A percentile compares a stretch with the other conserved stretches of the same genome.
Evolutionary conservation across 176 grass and related monocot genomes (phyloP).

Genomic region (Chrysopogon serrulatus): DNA sequence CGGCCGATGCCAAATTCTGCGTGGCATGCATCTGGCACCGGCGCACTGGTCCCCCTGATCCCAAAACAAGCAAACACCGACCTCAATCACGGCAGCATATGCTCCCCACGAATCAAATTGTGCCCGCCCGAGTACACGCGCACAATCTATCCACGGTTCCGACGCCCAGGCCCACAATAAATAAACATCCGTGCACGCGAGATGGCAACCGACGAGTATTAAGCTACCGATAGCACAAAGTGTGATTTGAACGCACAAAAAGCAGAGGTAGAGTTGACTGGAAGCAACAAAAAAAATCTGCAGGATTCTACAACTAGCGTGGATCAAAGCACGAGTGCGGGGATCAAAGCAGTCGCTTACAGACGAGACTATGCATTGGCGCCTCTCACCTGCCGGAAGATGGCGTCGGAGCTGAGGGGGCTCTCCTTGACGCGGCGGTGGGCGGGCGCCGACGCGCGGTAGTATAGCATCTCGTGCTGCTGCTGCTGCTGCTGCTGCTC

Average conservation of each 20-base stretch:
- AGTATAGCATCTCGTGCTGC: conserved; percentile 35
- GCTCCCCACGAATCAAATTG: background rate
- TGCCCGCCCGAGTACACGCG: background rate
- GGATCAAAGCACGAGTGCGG: background rate
- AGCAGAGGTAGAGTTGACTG: background rate
- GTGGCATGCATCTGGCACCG: conserved; percentile 13
- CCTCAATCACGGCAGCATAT: conserved; percentile 13
- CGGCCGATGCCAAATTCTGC: conserved; percentile 8
- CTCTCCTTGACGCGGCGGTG: conserved; percentile 84
- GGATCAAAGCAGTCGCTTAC: background rate
- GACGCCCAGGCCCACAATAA: background rate
- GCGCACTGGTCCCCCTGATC: background rate
- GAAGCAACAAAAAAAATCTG: background rate
- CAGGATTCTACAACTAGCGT: background rate
- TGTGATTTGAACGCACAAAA: background rate
- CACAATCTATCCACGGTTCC: conserved; percentile 7
- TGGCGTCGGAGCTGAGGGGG: conserved; percentile 86
- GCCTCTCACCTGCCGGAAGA: conserved; percentile 74
- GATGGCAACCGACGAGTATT: background rate
- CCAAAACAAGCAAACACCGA: conserved; percentile 25
- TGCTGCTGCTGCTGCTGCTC: background rate
- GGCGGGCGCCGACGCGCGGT: conserved; percentile 66
- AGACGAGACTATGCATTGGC: background rate
- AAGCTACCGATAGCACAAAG: background rate
- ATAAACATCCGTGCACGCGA: background rate